phyloP scores from a whole-genome alignment of 2,329 filamentous ascomycete genomes.

The Venturia pyrina region DNA sequence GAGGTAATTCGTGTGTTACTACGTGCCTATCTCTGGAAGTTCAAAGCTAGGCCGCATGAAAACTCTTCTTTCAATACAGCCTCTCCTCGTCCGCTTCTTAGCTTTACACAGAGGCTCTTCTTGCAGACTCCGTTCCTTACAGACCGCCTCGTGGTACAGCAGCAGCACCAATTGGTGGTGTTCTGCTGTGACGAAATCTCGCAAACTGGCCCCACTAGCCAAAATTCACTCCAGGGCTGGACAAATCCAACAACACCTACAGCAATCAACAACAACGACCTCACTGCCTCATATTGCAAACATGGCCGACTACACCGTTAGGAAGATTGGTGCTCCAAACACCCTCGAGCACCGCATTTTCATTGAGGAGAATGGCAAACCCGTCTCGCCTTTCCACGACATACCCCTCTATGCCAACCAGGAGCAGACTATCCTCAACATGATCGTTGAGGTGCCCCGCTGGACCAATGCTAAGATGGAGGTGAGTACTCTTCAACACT shows the following conservation, averaged over 20 bases:
- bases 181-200: constrained; percentile 10
- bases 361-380: constrained; percentile 93
- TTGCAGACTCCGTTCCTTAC: background rate
- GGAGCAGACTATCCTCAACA: constrained; percentile 94
- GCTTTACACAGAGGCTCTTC: background rate
- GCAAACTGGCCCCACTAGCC: constrained; percentile 13
- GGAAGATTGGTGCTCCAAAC: constrained; percentile 83
- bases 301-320: constrained; percentile 62
- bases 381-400: constrained; percentile 95
- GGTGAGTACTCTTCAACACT: constrained; percentile 45
- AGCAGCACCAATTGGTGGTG: background rate
- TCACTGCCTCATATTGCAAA: constrained; percentile 11
- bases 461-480: constrained; percentile 99
- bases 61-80: background rate
- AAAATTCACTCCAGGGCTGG: constrained; percentile 31
- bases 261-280: constrained; percentile 13
- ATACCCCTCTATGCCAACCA: constrained; percentile 96
- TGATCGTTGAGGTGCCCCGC: constrained; percentile 98
- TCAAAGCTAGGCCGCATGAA: background rate
- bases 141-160: constrained; percentile 1
- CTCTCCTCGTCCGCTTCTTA: background rate
- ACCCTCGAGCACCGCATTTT: constrained; percentile 96
- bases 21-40: background rate
- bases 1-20: background rate
- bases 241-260: constrained; percentile 30